phyloP scores from a whole-genome alignment of 1,284 basidiomycete species.

The Ganoderma sinense region DNA sequence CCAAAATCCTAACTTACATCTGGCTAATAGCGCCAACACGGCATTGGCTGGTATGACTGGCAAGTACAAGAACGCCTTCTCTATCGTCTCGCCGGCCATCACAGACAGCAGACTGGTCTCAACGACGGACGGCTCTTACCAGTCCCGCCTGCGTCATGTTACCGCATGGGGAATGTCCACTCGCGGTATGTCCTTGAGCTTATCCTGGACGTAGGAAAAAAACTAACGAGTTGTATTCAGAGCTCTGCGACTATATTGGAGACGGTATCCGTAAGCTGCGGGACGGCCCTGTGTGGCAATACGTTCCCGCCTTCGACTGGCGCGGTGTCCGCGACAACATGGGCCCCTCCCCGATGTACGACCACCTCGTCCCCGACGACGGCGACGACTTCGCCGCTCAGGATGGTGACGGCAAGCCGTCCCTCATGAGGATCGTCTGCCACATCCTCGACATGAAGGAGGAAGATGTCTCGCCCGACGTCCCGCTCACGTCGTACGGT shows the following conservation, averaged over 20 bases:
- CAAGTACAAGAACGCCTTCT: conserved; percentile 45
- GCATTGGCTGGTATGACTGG: conserved; percentile 40
- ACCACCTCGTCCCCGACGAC: conserved; percentile 30
- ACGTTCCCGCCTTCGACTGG: conserved; percentile 46
- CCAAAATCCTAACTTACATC: neutral
- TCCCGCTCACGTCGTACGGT: conserved; percentile 49
- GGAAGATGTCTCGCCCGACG: conserved; percentile 43
- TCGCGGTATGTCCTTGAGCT: conserved; percentile 33
- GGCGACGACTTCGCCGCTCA: neutral
- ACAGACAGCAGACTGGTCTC: conserved; percentile 35
- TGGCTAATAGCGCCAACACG: conserved; percentile 44
- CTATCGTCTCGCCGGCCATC: conserved; percentile 45
- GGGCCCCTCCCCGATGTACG: conserved; percentile 36
- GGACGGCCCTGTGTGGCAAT: conserved; percentile 32
- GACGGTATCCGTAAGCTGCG: conserved; percentile 38
- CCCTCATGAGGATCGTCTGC: conserved; percentile 26
- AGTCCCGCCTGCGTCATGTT: conserved; percentile 35
- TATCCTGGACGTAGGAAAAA: conserved; percentile 21
- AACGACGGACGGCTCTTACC: conserved; percentile 16
- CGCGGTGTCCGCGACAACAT: conserved; percentile 31
- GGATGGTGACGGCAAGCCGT: neutral
- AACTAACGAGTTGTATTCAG: conserved; percentile 34
- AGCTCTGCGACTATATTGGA: conserved; percentile 42
- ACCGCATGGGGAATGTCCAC: conserved; percentile 40
- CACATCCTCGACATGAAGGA: conserved; percentile 39